Evolutionary conservation across 805 yeast species (phyloP).

Genomic region (Scheffersomyces amazonensis): DNA sequence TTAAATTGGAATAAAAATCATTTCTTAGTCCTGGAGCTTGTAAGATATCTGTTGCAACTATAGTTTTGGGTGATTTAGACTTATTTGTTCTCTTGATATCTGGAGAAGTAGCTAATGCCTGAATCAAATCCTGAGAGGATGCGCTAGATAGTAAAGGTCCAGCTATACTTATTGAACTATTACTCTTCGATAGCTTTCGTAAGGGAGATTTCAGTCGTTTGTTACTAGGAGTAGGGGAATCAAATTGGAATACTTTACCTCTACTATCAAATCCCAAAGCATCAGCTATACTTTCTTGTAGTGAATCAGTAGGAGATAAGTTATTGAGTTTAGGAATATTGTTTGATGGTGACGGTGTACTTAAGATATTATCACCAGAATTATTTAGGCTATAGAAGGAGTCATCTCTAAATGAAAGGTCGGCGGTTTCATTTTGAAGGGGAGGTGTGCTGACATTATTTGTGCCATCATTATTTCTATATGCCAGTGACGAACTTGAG

Average conservation of each 20-base stretch:
- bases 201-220: background rate
- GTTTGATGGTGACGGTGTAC: background rate
- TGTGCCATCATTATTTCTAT: slow-evolving; percentile 3
- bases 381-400: slow-evolving; percentile 8
- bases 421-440: slow-evolving; percentile 3
- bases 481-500: slow-evolving; percentile 15
- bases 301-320: background rate
- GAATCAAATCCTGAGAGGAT: slow-evolving; percentile 8
- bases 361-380: background rate
- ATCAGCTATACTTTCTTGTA: slow-evolving; percentile 31
- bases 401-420: slow-evolving; percentile 16
- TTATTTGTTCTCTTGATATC: background rate
- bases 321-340: background rate
- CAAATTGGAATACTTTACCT: slow-evolving; percentile 41
- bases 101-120: slow-evolving; percentile 7
- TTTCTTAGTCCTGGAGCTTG: slow-evolving; percentile 67
- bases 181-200: background rate
- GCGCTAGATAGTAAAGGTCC: slow-evolving; percentile 12
- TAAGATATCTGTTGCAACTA: slow-evolving; percentile 13
- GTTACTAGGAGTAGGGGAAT: background rate
- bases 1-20: slow-evolving; percentile 74
- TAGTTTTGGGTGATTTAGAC: background rate
- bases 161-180: slow-evolving; percentile 11
- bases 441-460: background rate
- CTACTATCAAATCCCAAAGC: slow-evolving; percentile 46